Evolutionary conservation across 192 early-diverging fungal species (phyloP), one percentile per base, ranked within the genome.

Genomic region (Coemansia sp.): DNA sequence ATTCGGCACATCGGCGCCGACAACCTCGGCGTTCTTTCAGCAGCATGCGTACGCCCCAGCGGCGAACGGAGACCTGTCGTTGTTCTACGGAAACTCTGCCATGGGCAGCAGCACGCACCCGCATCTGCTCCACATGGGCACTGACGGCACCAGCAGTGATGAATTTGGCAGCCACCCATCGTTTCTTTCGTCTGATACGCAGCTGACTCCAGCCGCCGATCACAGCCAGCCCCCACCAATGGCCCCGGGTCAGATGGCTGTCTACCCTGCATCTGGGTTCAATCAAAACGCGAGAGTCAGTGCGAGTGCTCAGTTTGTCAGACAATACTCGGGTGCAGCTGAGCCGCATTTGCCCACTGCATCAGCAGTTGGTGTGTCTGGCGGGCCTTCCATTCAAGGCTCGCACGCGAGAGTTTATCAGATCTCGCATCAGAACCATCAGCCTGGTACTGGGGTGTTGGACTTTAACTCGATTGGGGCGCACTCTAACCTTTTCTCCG

Each of bases 401-500:
- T 10, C 51, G 22, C 51, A 53, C 11, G 51, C 51, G 11, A 23
- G 24, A 21, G 24, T 21, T 53, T 56, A 56, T 56, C 54, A 35
- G 54, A 35, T 35, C 11, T 35, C 54, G n/a, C 23, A 56, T 27
- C 54, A 27, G 54, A 25, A 56, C 27, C 24, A 45, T 12, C 41
- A 45, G 41, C 41, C 41, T n/a, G 41, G 41, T 23, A 3, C 54
- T 7, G 29, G 29, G 4, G 27, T 19, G 15, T 23, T 56, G 27
- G 54, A 56, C 54, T 56, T 56, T 56, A 35, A 29, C 24, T 27
- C 54, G 14, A 56, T 35, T 19, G 29, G 9, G 6, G 32, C 19
- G 54, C 54, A 19, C 15, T 24, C 27, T 12, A 52, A 41, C 14
- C 5, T 63, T 21, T 63, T 69, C 35, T 62, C 67, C 8, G 41